phyloP scores from a whole-genome alignment of 176 grass and related monocot species.

The Elaeis guineensis region DNA sequence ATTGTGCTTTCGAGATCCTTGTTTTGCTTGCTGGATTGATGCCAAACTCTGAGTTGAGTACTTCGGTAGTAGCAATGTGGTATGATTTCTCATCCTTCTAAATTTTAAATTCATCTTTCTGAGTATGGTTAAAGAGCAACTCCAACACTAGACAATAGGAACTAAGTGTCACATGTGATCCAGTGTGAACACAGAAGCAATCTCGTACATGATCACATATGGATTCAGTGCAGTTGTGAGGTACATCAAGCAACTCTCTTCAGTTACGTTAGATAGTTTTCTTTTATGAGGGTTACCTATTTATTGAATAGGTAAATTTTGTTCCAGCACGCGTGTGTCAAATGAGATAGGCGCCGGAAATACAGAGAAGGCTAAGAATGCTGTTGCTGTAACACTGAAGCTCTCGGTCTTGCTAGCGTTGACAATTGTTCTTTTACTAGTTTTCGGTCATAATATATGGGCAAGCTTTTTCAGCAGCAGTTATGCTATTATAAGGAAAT shows the following conservation, averaged over 20 bases:
- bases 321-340: conserved; percentile 49
- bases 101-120: no score
- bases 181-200: no score
- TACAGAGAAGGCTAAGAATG: conserved; percentile 50
- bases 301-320: no score
- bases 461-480: conserved; percentile 62
- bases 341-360: conserved; percentile 78
- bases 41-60: no score
- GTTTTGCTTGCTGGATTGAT: no score
- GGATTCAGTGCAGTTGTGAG: conserved; percentile 83
- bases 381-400: conserved; percentile 59
- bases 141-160: no score
- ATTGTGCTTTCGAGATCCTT: no score
- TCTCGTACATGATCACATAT: conserved; percentile 62
- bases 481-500: conserved; percentile 40
- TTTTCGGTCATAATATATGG: conserved; percentile 49
- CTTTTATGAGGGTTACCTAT: no score
- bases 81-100: no score
- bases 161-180: no score
- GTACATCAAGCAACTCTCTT: conserved; percentile 15
- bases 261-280: not conserved
- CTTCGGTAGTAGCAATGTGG: no score
- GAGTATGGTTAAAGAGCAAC: no score
- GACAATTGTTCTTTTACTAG: conserved; percentile 42
- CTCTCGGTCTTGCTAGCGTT: conserved; percentile 58